Percentiles rank a stretch among this genome's conserved stretches.
These are phyloP conservation scores for Heterobasidion irregulare DNA, from an alignment of 1,284 basidiomycete species.

Conservation along the genomic window DNA sequence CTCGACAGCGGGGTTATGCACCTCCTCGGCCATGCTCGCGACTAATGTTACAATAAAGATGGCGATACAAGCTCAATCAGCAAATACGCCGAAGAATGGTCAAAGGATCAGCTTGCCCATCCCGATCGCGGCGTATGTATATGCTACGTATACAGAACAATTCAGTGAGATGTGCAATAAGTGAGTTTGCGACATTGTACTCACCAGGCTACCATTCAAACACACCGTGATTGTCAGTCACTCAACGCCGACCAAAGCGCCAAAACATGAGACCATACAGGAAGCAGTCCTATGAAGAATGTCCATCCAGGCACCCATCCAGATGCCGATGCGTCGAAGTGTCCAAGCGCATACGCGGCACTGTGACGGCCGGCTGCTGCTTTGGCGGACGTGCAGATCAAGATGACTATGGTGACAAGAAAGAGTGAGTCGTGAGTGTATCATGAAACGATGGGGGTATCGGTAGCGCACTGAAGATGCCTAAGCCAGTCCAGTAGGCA, in stretches of 20 bases:
- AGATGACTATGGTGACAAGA: slow-evolving; percentile 26
- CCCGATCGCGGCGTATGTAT: slow-evolving; percentile 42
- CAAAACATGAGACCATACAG: slow-evolving; percentile 24
- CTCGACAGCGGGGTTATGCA: slow-evolving; percentile 45
- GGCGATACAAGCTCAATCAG: too few species aligned
- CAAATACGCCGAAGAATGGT: too few species aligned
- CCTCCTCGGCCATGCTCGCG: slow-evolving; percentile 58
- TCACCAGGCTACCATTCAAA: slow-evolving; percentile 25
- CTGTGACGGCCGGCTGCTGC: slow-evolving; percentile 39
- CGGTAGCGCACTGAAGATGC: slow-evolving; percentile 31
- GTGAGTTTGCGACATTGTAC: slow-evolving; percentile 2
- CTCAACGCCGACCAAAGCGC: too few species aligned
- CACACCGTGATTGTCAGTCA: too few species aligned
- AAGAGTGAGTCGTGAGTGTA: not conserved
- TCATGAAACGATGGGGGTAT: too few species aligned
- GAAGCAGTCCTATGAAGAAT: slow-evolving; percentile 47
- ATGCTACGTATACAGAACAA: slow-evolving; percentile 22
- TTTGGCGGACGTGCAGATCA: slow-evolving; percentile 39
- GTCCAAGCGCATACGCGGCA: slow-evolving; percentile 35
- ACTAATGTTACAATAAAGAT: slow-evolving; percentile 21
- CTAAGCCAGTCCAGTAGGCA: slow-evolving; percentile 44
- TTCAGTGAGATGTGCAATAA: not conserved
- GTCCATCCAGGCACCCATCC: slow-evolving; percentile 50
- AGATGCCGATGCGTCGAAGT: slow-evolving; percentile 40
- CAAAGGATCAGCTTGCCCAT: slow-evolving; percentile 31